These are phyloP conservation scores for Linum trigynum DNA, from an alignment of 345 rosid genomes.

Conservation along the genomic window DNA sequence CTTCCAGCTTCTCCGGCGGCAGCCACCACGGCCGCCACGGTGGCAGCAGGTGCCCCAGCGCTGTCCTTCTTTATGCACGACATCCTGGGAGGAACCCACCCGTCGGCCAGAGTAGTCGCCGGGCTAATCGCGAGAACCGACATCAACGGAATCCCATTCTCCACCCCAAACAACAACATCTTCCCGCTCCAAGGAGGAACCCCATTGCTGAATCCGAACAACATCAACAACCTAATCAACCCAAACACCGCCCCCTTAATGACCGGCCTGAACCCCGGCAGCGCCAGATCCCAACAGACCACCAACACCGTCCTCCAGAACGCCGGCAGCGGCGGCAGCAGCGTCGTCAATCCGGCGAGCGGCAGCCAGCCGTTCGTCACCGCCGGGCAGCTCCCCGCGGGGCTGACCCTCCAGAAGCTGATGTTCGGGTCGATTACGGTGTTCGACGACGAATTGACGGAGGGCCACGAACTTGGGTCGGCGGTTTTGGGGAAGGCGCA, in stretches of 20 bases:
- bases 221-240: conserved; percentile 46
- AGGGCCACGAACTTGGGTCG: conserved; percentile 75
- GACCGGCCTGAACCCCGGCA: conserved; percentile 48
- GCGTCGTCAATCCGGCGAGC: conserved; percentile 10
- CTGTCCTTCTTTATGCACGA: conserved; percentile 81
- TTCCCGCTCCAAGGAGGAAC: conserved; percentile 63
- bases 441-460: conserved; percentile 73
- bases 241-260: conserved; percentile 45
- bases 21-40: conserved; percentile 16
- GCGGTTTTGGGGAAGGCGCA: conserved; percentile 70
- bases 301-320: conserved; percentile 48
- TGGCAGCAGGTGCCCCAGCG: conserved; percentile 14
- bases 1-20: conserved; percentile 18
- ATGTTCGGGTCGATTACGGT: conserved; percentile 90
- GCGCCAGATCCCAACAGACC: conserved; percentile 27
- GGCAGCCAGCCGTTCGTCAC: conserved; percentile 70
- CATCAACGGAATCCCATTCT: conserved; percentile 72
- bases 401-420: conserved; percentile 61
- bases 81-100: conserved; percentile 58
- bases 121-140: conserved; percentile 73
- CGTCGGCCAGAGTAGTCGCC: conserved; percentile 68
- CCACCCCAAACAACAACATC: conserved; percentile 53
- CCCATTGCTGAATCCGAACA: conserved; percentile 37
- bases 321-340: conserved; percentile 46
- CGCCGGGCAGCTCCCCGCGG: conserved; percentile 77